These are phyloP conservation scores for Mrakia frigida DNA, from an alignment of 768 basidiomycete genomes.

Conservation along the genomic window DNA sequence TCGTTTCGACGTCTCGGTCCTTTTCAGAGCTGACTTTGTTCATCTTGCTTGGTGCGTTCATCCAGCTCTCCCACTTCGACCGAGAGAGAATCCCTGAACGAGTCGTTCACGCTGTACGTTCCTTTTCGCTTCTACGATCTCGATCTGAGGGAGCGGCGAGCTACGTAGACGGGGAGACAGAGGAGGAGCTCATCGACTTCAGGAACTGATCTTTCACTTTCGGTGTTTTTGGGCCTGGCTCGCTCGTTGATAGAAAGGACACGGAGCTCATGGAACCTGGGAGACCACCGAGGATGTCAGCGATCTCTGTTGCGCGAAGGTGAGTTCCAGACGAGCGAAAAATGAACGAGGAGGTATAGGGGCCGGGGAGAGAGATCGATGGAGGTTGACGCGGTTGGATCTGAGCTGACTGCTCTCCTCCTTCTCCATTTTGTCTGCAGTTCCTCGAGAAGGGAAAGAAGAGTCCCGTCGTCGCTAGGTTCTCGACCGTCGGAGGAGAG, in stretches of 20 bases:
- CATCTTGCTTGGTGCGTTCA: no score
- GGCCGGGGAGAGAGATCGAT: conserved; percentile 21
- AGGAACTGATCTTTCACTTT: conserved; percentile 48
- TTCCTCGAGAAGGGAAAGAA: conserved; percentile 31
- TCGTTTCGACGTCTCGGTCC: no score
- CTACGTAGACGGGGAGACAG: conserved; percentile 67
- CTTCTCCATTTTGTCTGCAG: background rate
- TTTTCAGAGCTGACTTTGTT: conserved; percentile 18
- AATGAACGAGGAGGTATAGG: conserved; percentile 43
- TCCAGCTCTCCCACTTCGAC: conserved; percentile 76
- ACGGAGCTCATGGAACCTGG: conserved; percentile 50
- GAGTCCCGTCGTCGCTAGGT: conserved; percentile 37
- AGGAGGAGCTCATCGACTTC: background rate
- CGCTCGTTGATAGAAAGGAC: conserved; percentile 81
- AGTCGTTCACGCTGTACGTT: conserved; percentile 36
- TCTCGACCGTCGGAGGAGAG: conserved; percentile 52
- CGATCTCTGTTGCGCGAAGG: conserved; percentile 46
- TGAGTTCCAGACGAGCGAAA: conserved; percentile 32
- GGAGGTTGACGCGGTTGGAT: background rate
- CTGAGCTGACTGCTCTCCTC: conserved; percentile 26
- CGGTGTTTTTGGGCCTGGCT: conserved; percentile 46
- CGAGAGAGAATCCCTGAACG: conserved; percentile 47
- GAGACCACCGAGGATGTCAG: conserved; percentile 46
- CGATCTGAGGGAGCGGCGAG: conserved; percentile 48
- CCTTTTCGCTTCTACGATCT: no score